Percentiles rank a stretch among this genome's conserved stretches.
Conservation (phyloP, 305 asterid species). For the Ajuga reptans region DNA sequence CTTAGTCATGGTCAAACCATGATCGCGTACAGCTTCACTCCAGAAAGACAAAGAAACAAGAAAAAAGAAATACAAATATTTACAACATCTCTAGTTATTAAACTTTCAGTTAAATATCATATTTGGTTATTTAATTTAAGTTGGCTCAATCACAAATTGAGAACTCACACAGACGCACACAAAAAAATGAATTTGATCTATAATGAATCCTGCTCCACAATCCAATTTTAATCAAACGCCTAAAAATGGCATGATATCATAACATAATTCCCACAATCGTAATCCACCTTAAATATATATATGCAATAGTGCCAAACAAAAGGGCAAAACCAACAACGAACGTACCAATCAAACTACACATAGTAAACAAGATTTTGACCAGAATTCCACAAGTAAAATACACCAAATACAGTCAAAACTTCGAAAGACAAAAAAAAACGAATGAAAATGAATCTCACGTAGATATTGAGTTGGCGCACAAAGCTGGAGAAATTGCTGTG, state of each 20-base stretch:
- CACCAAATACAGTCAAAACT: background rate
- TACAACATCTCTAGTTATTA: background rate
- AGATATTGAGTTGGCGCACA: slow-evolving; percentile 83
- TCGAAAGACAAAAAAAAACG: background rate
- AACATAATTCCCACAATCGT: background rate
- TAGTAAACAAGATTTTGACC: background rate
- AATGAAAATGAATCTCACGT: slow-evolving; percentile 43
- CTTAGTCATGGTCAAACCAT: background rate
- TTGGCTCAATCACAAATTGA: background rate
- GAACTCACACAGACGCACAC: background rate
- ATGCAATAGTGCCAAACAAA: background rate
- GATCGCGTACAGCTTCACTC: background rate
- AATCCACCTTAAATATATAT: background rate
- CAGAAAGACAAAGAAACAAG: background rate
- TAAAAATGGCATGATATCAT: background rate
- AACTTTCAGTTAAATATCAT: background rate
- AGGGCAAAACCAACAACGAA: background rate
- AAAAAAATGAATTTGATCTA: background rate
- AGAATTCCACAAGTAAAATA: background rate
- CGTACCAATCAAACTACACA: background rate
- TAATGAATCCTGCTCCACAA: background rate
- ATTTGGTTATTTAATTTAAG: background rate
- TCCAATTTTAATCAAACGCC: background rate
- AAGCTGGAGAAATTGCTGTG: slow-evolving; percentile 87
- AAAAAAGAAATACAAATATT: background rate